A percentile compares a stretch with the other conserved stretches of the same genome.
Conservation (phyloP, 345 rosid species). For the Gossypium longicalyx region DNA sequence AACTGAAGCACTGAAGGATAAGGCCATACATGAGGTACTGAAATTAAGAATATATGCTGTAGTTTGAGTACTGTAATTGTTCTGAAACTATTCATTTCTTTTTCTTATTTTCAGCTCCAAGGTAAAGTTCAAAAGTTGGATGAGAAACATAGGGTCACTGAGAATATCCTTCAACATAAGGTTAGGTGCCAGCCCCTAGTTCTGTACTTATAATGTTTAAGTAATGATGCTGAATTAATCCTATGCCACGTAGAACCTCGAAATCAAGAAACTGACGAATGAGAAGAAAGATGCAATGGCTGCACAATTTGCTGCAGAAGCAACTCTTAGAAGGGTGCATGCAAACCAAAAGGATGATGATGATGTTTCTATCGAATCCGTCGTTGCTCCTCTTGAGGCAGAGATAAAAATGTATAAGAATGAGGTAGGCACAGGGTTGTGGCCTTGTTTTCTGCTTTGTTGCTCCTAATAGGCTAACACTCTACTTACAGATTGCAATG, state of each 20-base stretch:
- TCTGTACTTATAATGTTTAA: neutral
- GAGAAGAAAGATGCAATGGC: constrained; percentile 83
- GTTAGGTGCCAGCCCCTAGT: constrained; percentile 26
- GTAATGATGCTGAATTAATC: neutral
- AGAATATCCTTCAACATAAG: constrained; percentile 59
- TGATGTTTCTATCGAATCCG: constrained; percentile 51
- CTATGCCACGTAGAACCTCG: constrained; percentile 52
- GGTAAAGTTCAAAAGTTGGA: constrained; percentile 46
- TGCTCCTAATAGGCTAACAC: neutral
- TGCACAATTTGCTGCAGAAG: constrained; percentile 91
- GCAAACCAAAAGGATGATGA: constrained; percentile 66
- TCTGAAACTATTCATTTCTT: neutral
- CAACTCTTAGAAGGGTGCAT: constrained; percentile 70
- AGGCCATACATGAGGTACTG: constrained; percentile 64
- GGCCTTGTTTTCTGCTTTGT: neutral
- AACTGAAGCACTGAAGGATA: constrained; percentile 62
- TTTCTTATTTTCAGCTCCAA: constrained; percentile 43
- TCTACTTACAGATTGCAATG: constrained; percentile 42
- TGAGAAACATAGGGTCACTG: constrained; percentile 43
- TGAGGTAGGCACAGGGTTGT: constrained; percentile 38
- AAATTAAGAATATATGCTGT: neutral
- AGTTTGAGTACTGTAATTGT: neutral
- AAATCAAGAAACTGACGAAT: constrained; percentile 53
- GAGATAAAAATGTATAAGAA: constrained; percentile 70
- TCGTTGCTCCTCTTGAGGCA: constrained; percentile 84